Conservation (phyloP, 108 stramenopile species). For the Fistulifera solaris region DNA sequence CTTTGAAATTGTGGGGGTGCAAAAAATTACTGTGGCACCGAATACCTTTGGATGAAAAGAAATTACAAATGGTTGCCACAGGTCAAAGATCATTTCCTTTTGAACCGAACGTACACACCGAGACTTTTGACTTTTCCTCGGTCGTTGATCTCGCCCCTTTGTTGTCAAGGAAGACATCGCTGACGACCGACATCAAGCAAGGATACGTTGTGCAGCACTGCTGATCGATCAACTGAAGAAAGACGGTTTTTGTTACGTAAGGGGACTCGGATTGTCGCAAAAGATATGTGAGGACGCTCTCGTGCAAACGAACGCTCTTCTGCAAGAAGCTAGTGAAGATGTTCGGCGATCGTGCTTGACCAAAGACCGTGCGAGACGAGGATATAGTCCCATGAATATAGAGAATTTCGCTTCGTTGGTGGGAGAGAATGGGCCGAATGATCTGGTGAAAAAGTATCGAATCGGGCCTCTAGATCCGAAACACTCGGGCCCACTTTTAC, state of each 20-base stretch:
- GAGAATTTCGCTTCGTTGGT: slow-evolving; percentile 70
- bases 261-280: slow-evolving; percentile 29
- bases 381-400: slow-evolving; percentile 55
- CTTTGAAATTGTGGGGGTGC: slow-evolving; percentile 60
- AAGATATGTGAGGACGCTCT: slow-evolving; percentile 42
- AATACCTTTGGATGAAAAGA: slow-evolving; percentile 42
- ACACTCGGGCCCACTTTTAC: slow-evolving; percentile 21
- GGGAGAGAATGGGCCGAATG: slow-evolving; percentile 54
- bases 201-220: slow-evolving; percentile 11
- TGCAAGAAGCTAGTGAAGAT: slow-evolving; percentile 53
- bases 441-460: slow-evolving; percentile 66
- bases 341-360: slow-evolving; percentile 55
- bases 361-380: slow-evolving; percentile 59
- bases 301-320: slow-evolving; percentile 28
- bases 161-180: slow-evolving; percentile 13
- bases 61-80: slow-evolving; percentile 45
- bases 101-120: slow-evolving; percentile 27
- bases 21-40: slow-evolving; percentile 76
- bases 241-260: slow-evolving; percentile 51
- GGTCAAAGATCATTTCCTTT: slow-evolving; percentile 56
- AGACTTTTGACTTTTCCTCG: slow-evolving; percentile 2
- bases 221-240: slow-evolving; percentile 26
- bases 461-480: slow-evolving; percentile 30
- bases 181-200: background rate
- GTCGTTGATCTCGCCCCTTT: slow-evolving; percentile 39